Conservation (phyloP, 1,284 basidiomycete genomes). For the Neonothopanus nambi region DNA sequence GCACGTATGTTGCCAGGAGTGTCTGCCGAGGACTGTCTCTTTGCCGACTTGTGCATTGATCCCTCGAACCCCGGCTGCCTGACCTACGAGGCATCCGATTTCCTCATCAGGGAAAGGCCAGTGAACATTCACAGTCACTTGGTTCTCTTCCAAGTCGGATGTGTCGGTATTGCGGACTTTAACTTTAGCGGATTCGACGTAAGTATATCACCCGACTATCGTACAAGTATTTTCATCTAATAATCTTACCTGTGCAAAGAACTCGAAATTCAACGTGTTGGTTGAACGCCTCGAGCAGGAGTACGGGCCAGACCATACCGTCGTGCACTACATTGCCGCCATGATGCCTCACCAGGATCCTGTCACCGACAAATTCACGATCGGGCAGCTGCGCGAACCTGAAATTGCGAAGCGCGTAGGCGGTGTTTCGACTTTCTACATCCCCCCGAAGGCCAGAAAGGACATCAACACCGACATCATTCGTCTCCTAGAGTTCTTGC, state of each 20-base stretch:
- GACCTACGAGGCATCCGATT: constrained; percentile 8
- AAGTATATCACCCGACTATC: neutral
- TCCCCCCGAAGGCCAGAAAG: constrained; percentile 7
- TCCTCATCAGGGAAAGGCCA: constrained; percentile 7
- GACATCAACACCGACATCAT: constrained; percentile 4
- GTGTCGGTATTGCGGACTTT: constrained; percentile 9
- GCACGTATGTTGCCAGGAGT: constrained; percentile 11
- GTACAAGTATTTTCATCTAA: neutral
- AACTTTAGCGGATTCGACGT: constrained; percentile 9
- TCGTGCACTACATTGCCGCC: constrained; percentile 12
- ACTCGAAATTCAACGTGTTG: constrained; percentile 5
- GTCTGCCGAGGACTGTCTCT: constrained; percentile 11
- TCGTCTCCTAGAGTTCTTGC: constrained; percentile 1
- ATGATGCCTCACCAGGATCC: constrained; percentile 8
- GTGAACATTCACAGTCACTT: constrained; percentile 5
- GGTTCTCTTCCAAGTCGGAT: constrained; percentile 10
- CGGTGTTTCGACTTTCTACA: constrained; percentile 12
- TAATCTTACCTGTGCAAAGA: neutral
- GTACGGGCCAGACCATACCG: constrained; percentile 7
- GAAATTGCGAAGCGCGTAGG: constrained; percentile 7
- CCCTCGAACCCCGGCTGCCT: constrained; percentile 10
- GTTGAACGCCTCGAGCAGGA: constrained; percentile 12
- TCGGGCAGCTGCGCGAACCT: constrained; percentile 7
- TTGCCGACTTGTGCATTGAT: constrained; percentile 11
- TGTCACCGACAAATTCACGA: constrained; percentile 6